Base-by-base conservation (phyloP, 805 yeast species). In the Pichia pseudocactophila region DNA sequence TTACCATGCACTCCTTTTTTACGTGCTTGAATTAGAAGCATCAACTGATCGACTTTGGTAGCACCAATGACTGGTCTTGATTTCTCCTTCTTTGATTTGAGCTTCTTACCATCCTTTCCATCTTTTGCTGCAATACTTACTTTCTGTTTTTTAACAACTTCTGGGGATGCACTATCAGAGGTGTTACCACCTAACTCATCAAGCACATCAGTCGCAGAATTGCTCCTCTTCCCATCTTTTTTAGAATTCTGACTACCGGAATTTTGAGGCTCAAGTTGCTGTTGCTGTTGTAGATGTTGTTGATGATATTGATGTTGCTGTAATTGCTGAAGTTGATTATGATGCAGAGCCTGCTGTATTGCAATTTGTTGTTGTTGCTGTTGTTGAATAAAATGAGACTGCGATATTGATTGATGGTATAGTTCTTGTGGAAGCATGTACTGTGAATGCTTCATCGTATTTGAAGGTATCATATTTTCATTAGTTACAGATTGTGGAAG, bases 1-100 rank as follows among this genome's bases (percentile, higher is more conserved):
- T 70, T 74, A 10, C 78, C 73, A n/a, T 75, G 76, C 20, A 80
- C 69, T 8, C 89, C 84, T 49, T 83, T 82, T 46, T 82, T 83
- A 40, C 95, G 71, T 0, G 96, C 95, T 60, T 89, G 95, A 41
- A 89, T 82, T 31, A 87, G 84, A 38, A 89, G 68, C 96, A 89
- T 87, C 54, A 89, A 66, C 54, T 82, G 94, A 62, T 89, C 97
- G 22, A 89, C 85, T 56, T 84, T 84, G 0, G 96, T 89, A 3
- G 89, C 87, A 2, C 96, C 96, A 6, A 86, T 60, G 18, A 81
- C 63, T 3, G 88, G 86, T 40, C 84, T 64, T 8, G 25, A 22
- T 22, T 22, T 22, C 8, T 22, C 25, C 8, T 22, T 22, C 7
- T 22, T 22, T 22, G 25, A 22, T 8, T 22, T 22, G 25, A 22